Base-by-base conservation (phyloP, 1,284 basidiomycete genomes). In the Fomitiporia mediterranea region DNA sequence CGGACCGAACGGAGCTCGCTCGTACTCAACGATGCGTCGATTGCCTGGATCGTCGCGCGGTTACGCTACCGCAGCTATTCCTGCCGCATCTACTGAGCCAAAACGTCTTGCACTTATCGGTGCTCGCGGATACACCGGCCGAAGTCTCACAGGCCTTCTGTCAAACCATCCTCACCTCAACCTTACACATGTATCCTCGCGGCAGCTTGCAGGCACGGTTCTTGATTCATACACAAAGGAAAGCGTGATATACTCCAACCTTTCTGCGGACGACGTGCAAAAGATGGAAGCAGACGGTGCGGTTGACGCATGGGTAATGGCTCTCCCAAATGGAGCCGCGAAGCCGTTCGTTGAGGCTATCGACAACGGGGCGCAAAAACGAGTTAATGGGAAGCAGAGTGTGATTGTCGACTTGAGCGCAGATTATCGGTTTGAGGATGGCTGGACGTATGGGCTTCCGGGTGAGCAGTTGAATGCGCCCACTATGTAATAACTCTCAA, bases 341-440 rank as follows among this genome's bases (percentile, higher is more conserved):
- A 96, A 96, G 74, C 94, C 95, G 0, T 99, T 98, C 67, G 94
- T 99, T 17, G 94, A 97, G 67, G 97, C 96, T 11, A 77, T 99
- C 50, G 93, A 98, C 66, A 76, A 77, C 32, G 85, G 84, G 1
- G 81, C 87, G 11, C 82, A 82, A 68, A 76, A 78, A 56, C 68
- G 63, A 56, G 66, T 60, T 56, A 75, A 79, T 60, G 75, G 70
- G 44, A 82, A 79, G 67, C 68, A 74, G 40, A 89, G 85, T 66
- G 91, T 90, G 38, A 78, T 99, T 51, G 88, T 99, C 47, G 96
- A 99, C 69, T 75, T 99, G 61, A 84, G 92, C 64, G 97, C 96
- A 40, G 96, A 99, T 73, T 94, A 94, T 72, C 79, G 96, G 58
- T 99, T 99, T 70, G 93, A 98, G 77, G 77, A 85, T 47, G 86